These are phyloP conservation scores for Herpetomonas samuelpessoai DNA, from an alignment of 208 protist genomes.

Conservation along the genomic window DNA sequence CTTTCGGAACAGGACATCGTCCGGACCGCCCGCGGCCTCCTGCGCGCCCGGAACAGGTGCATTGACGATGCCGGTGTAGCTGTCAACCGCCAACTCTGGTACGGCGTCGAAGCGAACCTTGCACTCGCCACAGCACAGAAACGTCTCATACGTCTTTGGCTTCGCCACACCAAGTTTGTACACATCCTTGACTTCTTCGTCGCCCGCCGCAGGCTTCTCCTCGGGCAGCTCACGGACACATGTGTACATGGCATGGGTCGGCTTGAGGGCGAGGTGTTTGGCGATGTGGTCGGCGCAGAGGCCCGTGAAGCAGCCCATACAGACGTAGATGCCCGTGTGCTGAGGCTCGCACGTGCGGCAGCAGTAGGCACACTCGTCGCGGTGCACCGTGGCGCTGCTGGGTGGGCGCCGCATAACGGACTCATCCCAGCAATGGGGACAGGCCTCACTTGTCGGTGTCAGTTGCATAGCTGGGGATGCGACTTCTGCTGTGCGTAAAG, in stretches of 20 bases:
- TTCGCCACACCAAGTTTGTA: slow-evolving; percentile 63
- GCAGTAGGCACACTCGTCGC: slow-evolving; percentile 90
- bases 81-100: slow-evolving; percentile 46
- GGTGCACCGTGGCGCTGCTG: slow-evolving; percentile 46
- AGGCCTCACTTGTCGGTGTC: slow-evolving; percentile 48
- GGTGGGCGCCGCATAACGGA: slow-evolving; percentile 31
- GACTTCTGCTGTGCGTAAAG: too few relatives aligned
- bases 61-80: slow-evolving; percentile 54
- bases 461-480: slow-evolving; percentile 10
- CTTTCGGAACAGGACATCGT: slow-evolving; percentile 26
- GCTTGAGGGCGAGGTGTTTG: slow-evolving; percentile 54
- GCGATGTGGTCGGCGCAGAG: slow-evolving; percentile 71
- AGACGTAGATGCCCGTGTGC: slow-evolving; percentile 70
- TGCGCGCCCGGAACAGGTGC: slow-evolving; percentile 57
- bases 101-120: slow-evolving; percentile 33
- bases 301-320: slow-evolving; percentile 76
- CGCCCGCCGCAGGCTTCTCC: slow-evolving; percentile 32
- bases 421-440: slow-evolving; percentile 82
- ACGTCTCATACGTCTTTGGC: slow-evolving; percentile 65
- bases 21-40: slow-evolving; percentile 17
- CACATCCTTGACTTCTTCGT: slow-evolving; percentile 41
- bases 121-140: slow-evolving; percentile 60
- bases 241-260: slow-evolving; percentile 69
- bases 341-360: slow-evolving; percentile 51
- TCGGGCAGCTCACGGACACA: slow-evolving; percentile 62